Conservation (phyloP, 2,329 filamentous ascomycete genomes). For the Hypoxylon sp. region DNA sequence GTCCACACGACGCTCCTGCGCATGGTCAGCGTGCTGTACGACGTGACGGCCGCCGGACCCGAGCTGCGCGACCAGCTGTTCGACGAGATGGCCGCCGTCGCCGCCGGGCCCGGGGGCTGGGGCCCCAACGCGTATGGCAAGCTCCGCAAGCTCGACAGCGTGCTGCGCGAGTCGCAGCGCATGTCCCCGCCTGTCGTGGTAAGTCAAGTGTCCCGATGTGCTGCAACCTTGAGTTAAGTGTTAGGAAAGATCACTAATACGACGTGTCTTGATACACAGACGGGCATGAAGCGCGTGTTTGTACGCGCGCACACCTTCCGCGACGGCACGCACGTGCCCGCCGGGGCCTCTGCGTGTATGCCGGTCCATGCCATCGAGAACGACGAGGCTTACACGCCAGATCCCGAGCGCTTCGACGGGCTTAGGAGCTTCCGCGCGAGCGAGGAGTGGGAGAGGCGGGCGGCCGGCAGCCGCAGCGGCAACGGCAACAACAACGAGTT, state of each 20-base stretch:
- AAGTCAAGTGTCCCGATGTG: no score
- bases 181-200: conserved; percentile 2
- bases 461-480: not conserved
- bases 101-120: no score
- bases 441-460: conserved; percentile 14
- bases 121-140: no score
- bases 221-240: no score
- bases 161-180: conserved; percentile 15
- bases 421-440: conserved; percentile 44
- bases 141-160: conserved; percentile 11
- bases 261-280: not conserved
- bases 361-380: conserved; percentile 38
- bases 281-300: conserved; percentile 8
- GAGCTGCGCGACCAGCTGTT: no score
- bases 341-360: conserved; percentile 21
- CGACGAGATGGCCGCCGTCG: no score
- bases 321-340: conserved; percentile 7
- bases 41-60: no score
- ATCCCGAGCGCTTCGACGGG: conserved; percentile 45
- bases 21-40: no score
- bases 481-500: conserved; percentile 3
- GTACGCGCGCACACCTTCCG: not conserved
- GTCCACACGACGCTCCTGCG: no score
- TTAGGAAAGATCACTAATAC: no score
- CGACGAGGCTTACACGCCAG: conserved; percentile 42